A percentile compares a stretch with the other conserved stretches of the same genome.
Evolutionary conservation across 495 filamentous ascomycete genomes (phyloP).

Genomic region (Gamarada debralockiae): DNA sequence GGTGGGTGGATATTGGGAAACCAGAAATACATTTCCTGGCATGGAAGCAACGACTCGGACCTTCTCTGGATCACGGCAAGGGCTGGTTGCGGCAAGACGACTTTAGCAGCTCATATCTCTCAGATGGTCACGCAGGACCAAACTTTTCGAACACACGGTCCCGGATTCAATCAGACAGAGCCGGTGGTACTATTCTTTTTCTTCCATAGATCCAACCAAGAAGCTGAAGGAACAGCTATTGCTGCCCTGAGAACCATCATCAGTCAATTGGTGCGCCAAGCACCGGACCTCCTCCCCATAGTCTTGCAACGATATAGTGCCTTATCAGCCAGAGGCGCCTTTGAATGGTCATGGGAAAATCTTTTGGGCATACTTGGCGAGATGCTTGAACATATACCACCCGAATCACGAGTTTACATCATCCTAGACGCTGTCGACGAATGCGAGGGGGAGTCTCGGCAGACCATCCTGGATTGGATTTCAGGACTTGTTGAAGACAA

Average conservation of each 20-base stretch:
- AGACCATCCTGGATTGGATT: not conserved
- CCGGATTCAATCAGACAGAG: not conserved
- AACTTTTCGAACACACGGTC: not conserved
- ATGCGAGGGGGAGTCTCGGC: not conserved
- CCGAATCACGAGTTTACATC: not conserved
- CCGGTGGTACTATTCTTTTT: not conserved
- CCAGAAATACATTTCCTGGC: too few species aligned
- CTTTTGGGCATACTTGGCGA: not conserved
- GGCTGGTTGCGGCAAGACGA: constrained; percentile 12
- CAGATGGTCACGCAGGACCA: not conserved
- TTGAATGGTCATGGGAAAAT: constrained; percentile 8
- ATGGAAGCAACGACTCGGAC: too few species aligned
- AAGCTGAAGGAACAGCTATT: not conserved
- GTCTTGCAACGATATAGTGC: not conserved
- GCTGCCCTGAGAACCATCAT: constrained; percentile 5
- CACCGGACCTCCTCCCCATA: not conserved
- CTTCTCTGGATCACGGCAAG: constrained; percentile 8
- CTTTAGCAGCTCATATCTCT: constrained; percentile 3
- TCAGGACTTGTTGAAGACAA: not conserved
- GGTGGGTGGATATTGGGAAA: too few species aligned
- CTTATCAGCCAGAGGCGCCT: not conserved
- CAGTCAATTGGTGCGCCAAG: constrained; percentile 5
- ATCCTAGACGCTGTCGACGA: constrained; percentile 4
- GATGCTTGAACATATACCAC: not conserved
- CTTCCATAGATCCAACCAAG: not conserved